Conservation (phyloP, 805 yeast species). For the Candida vaughaniae region DNA sequence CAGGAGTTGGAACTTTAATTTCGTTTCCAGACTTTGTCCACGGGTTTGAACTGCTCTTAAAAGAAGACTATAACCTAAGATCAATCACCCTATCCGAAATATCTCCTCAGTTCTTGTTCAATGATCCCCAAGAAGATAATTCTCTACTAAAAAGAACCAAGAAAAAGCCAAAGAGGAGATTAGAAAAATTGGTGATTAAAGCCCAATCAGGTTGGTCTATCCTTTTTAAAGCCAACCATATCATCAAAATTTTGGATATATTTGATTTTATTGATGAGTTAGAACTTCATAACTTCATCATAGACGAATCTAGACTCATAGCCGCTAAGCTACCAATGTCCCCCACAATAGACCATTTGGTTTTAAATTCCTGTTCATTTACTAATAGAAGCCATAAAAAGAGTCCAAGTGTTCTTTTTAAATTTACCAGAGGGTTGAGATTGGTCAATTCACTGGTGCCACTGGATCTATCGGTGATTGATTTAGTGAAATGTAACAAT, state of each 20-base stretch:
- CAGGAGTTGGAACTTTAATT: conserved; percentile 11
- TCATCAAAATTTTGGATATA: conserved; percentile 45
- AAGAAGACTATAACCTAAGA: conserved; percentile 46
- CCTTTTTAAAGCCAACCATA: conserved; percentile 45
- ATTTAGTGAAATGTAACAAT: conserved; percentile 39
- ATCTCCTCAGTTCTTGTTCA: conserved; percentile 49
- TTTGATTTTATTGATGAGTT: conserved; percentile 40
- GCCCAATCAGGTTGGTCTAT: conserved; percentile 54
- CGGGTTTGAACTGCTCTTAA: conserved; percentile 32
- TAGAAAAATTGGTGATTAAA: conserved; percentile 35
- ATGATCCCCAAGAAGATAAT: conserved; percentile 14
- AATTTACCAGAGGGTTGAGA: conserved; percentile 34
- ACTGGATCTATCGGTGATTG: conserved; percentile 49
- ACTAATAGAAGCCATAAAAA: conserved; percentile 15
- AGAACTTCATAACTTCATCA: conserved; percentile 44
- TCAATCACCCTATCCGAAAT: conserved; percentile 43
- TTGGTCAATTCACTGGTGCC: conserved; percentile 40
- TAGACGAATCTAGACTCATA: conserved; percentile 38
- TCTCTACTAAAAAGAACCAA: conserved; percentile 5
- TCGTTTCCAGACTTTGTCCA: conserved; percentile 25
- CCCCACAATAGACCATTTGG: conserved; percentile 8
- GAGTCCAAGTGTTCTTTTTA: conserved; percentile 35
- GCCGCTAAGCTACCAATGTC: conserved; percentile 19
- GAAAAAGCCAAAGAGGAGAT: conserved; percentile 18
- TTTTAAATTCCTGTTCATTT: conserved; percentile 22